Evolutionary conservation across 2,329 filamentous ascomycete species (phyloP), one percentile per base, ranked within the genome.

Genomic region (Teratosphaeria zuluensis): DNA sequence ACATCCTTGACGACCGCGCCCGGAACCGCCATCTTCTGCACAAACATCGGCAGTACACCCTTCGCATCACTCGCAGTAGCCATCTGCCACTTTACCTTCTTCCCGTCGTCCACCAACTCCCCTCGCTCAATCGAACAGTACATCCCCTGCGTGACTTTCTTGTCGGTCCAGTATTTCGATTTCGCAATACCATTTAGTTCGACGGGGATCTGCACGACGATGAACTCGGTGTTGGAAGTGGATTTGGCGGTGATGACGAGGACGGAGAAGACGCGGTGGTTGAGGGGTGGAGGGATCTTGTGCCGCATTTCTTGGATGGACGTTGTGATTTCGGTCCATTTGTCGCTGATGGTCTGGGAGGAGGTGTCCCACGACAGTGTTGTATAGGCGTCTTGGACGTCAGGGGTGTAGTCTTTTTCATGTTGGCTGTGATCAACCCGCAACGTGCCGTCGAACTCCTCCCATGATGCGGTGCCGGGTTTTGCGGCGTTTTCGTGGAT

Each of bases 81-180:
- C 87, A 92, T 92, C 59, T 86, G 76, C 89, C 89, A 94, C 71
- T 87, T 84, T 53, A 89, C 78, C 4, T 73, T 69, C 31, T 55
- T 57, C 3, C 66, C 67, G 14, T 61, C 69, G 4, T 71, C 71
- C 3, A 80, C 61, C 66, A 78, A 74, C 58, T 79, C 74, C 35
- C 87, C 74, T 53, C 82, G 74, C 75, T 91, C 88, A 1, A 90
- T 77, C 62, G 83, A 86, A 31, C 78, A 81, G 66, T 90, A 90
- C 9, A 77, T 75, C 3, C 81, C 88, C 32, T 80, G 71, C 7
- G 85, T 80, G 2, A 82, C 72, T 57, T 65, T 68, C 2, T 62
- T 57, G 54, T 72, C 69, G 31, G 56, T 60, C 32, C 28, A 32
- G 59, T 75, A 75, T 51, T 72, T 69, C 14, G 65, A 63, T 19